phyloP scores from a whole-genome alignment of 805 yeast species.

The Spathaspora arborariae region DNA sequence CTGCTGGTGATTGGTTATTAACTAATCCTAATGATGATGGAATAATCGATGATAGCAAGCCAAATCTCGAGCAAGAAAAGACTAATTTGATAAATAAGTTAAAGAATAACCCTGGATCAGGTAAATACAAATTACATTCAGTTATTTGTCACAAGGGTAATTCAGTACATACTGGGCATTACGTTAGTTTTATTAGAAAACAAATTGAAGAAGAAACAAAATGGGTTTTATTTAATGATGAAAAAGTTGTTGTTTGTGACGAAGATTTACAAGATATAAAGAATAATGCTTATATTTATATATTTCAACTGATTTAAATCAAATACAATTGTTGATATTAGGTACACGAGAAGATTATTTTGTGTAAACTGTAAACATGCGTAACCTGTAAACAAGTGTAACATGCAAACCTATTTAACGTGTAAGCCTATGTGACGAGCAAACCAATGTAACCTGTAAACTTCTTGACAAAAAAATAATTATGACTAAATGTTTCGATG shows the following conservation, averaged over 20 bases:
- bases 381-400: too few relatives aligned
- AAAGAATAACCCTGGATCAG: not conserved
- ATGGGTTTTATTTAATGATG: conserved; percentile 88
- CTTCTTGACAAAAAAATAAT: not conserved
- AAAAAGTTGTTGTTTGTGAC: conserved; percentile 66
- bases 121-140: conserved; percentile 49
- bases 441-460: too few relatives aligned
- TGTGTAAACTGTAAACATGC: too few relatives aligned
- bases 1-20: conserved; percentile 91
- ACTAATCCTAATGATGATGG: conserved; percentile 77
- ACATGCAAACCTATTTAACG: too few relatives aligned
- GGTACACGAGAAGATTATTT: too few relatives aligned
- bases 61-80: conserved; percentile 25
- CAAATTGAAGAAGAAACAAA: conserved; percentile 28
- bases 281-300: conserved; percentile 46
- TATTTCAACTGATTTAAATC: conserved; percentile 23
- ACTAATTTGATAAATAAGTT: conserved; percentile 13
- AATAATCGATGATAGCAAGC: conserved; percentile 18
- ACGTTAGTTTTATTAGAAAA: conserved; percentile 70
- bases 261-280: conserved; percentile 42
- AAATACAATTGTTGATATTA: too few relatives aligned
- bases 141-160: conserved; percentile 87
- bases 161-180: conserved; percentile 89
- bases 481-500: not conserved
- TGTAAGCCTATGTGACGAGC: too few relatives aligned